Evolutionary conservation across 2,329 filamentous ascomycete species (phyloP).

Genomic region (Thielaviopsis punctulata): DNA sequence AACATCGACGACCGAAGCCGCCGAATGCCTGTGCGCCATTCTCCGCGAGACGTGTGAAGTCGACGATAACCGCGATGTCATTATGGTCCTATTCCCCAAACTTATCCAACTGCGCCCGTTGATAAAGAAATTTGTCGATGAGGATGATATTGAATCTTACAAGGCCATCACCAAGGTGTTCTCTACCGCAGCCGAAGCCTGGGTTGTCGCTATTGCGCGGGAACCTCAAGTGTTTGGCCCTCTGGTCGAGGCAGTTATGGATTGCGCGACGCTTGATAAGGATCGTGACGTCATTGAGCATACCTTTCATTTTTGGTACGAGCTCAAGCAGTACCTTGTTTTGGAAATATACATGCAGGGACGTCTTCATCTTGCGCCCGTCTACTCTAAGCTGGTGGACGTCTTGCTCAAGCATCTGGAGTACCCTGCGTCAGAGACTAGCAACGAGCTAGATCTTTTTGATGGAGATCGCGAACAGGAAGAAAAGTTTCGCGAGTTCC

Average conservation of each 20-base stretch:
- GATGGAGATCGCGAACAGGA: slow-evolving; percentile 91
- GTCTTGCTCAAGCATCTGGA: slow-evolving; percentile 82
- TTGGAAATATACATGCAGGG: slow-evolving; percentile 78
- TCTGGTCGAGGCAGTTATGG: slow-evolving; percentile 79
- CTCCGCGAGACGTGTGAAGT: slow-evolving; percentile 86
- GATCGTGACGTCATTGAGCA: slow-evolving; percentile 83
- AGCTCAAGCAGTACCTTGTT: slow-evolving; percentile 89
- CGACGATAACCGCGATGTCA: slow-evolving; percentile 70
- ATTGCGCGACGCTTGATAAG: slow-evolving; percentile 73
- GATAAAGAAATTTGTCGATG: slow-evolving; percentile 55
- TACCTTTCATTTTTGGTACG: slow-evolving; percentile 97
- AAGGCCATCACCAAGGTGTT: slow-evolving; percentile 83
- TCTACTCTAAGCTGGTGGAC: slow-evolving; percentile 82
- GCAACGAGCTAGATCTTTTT: slow-evolving; percentile 69
- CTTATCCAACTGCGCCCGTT: slow-evolving; percentile 61
- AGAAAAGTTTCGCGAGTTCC: slow-evolving; percentile 91
- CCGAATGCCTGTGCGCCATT: slow-evolving; percentile 84
- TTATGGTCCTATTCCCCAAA: slow-evolving; percentile 66
- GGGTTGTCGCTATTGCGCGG: slow-evolving; percentile 81
- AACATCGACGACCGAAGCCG: slow-evolving; percentile 65
- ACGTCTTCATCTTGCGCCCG: slow-evolving; percentile 55
- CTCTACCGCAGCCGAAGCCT: slow-evolving; percentile 81
- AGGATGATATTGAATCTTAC: slow-evolving; percentile 72
- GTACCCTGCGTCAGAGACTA: slow-evolving; percentile 61
- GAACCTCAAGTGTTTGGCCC: slow-evolving; percentile 66